phyloP scores from a whole-genome alignment of 441 rosid genomes.

The Cnidoscolus chayamansa region DNA sequence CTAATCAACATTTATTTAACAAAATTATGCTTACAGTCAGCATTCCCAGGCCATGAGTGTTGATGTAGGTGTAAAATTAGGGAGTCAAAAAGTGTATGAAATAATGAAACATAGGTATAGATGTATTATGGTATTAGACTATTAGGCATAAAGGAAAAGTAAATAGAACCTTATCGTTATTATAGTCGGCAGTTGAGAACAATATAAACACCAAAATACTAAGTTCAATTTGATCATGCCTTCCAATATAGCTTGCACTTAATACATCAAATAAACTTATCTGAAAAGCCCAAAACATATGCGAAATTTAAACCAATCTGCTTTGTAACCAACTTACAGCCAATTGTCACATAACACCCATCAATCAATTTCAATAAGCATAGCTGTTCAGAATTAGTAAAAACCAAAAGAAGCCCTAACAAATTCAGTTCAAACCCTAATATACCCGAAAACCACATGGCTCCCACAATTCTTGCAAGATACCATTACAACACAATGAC shows the following conservation, averaged over 20 bases:
- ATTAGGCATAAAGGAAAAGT: background rate
- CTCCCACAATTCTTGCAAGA: background rate
- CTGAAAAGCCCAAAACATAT: background rate
- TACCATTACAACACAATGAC: slow-evolving; percentile 2
- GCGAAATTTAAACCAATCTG: background rate
- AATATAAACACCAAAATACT: background rate
- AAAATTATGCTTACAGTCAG: background rate
- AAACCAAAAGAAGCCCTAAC: background rate
- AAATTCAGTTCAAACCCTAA: background rate
- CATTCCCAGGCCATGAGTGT: background rate
- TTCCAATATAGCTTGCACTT: background rate
- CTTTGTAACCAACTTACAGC: background rate
- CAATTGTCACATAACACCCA: background rate
- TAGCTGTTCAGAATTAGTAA: background rate
- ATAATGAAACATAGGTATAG: background rate
- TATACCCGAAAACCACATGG: background rate
- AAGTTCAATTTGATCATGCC: background rate
- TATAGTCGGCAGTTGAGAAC: too few relatives aligned
- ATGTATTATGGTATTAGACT: background rate
- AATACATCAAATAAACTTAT: background rate
- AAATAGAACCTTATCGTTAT: background rate
- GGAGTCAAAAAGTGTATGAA: background rate
- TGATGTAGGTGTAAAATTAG: background rate
- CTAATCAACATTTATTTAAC: background rate
- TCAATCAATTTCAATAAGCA: background rate